Conservation (phyloP, 1,284 basidiomycete genomes). For the Trametes versicolor region DNA sequence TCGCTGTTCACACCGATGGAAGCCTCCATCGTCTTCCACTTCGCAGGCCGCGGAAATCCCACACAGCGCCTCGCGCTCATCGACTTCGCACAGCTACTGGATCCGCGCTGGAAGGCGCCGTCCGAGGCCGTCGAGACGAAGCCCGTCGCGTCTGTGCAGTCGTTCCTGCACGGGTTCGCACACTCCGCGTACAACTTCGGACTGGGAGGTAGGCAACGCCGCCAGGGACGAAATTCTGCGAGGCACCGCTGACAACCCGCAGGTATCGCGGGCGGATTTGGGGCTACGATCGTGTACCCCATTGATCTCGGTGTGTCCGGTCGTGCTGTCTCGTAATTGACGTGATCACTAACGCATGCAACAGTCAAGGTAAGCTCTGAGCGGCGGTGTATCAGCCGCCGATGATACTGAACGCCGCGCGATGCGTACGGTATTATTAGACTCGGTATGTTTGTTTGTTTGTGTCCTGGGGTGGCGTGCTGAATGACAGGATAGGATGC, state of each 20-base stretch:
- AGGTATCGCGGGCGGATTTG: conserved; percentile 91
- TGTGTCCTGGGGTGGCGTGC: conserved; percentile 5
- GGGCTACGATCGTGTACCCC: conserved; percentile 93
- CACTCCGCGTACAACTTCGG: conserved; percentile 88
- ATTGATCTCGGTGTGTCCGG: conserved; percentile 82
- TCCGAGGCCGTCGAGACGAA: conserved; percentile 54
- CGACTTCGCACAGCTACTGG: conserved; percentile 91
- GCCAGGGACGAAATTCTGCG: conserved; percentile 34
- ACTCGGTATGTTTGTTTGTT: conserved; percentile 62
- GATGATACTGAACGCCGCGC: conserved; percentile 18
- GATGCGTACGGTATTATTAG: conserved; percentile 47
- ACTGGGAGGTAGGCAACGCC: conserved; percentile 73
- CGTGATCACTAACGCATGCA: conserved; percentile 24
- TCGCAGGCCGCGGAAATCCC: conserved; percentile 82
- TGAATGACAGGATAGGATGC: conserved; percentile 70
- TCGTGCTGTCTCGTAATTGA: not conserved
- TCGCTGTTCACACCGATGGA: conserved; percentile 96
- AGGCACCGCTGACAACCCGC: conserved; percentile 14
- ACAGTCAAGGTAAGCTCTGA: conserved; percentile 70
- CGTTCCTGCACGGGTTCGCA: conserved; percentile 61
- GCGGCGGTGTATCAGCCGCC: conserved; percentile 7
- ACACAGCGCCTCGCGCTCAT: conserved; percentile 78
- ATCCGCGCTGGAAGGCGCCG: conserved; percentile 85
- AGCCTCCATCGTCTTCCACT: conserved; percentile 95
- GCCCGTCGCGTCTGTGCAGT: conserved; percentile 43